A percentile compares a stretch with the other conserved stretches of the same genome.
These are phyloP conservation scores for Lactarius sp. DNA, from an alignment of 768 basidiomycete species.

Conservation along the genomic window DNA sequence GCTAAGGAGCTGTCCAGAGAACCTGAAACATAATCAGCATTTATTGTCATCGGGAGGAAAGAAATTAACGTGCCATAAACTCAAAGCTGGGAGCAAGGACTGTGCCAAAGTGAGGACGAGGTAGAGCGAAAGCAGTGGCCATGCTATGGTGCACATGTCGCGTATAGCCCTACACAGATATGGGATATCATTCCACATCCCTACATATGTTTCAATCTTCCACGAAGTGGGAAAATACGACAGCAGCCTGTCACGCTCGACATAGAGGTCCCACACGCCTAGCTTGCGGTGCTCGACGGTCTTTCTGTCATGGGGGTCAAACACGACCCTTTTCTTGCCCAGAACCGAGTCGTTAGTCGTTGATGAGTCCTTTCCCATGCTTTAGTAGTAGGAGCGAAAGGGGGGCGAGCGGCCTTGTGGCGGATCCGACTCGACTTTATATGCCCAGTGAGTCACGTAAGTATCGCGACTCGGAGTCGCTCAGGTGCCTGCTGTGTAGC, in stretches of 20 bases:
- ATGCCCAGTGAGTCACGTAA: not conserved
- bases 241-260: constrained; percentile 45
- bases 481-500: no score
- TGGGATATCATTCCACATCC: constrained; percentile 48
- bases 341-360: not conserved
- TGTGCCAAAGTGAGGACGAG: not conserved
- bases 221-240: constrained; percentile 36
- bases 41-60: not conserved
- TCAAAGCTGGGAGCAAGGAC: constrained; percentile 14
- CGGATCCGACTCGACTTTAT: not conserved
- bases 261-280: constrained; percentile 77
- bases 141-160: constrained; percentile 12
- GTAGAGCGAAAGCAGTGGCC: constrained; percentile 11
- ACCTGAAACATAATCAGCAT: constrained; percentile 3
- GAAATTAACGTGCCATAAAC: constrained; percentile 6
- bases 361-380: not conserved
- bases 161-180: constrained; percentile 58
- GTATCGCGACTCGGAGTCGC: no score
- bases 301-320: not conserved
- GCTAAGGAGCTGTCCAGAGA: constrained; percentile 16
- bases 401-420: not conserved
- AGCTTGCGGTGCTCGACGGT: constrained; percentile 52
- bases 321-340: not conserved
- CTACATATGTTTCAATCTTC: constrained; percentile 44
- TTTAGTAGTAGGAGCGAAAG: not conserved